Base-by-base conservation (phyloP, 179 eudicot genomes). In the Camellia oleifera region DNA sequence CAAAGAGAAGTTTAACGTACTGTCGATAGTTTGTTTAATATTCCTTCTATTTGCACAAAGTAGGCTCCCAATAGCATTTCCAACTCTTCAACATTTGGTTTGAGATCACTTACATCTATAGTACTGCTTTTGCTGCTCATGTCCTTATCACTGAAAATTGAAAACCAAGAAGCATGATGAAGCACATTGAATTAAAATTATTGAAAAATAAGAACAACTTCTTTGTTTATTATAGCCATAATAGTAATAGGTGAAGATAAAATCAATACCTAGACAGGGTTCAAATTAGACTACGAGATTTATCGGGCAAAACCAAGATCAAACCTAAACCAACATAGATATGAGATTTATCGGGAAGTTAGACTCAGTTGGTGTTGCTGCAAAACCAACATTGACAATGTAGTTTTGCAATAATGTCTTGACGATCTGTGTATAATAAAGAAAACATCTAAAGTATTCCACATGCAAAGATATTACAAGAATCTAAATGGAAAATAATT, bases 1-100 rank as follows among this genome's bases (percentile, higher is more conserved):
- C 57, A 71, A 71, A 50, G 23, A 4, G 15, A 57, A 73, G 62
- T 18, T 12, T 23, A 9, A 74, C 50, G 0, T 74, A 74, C 77
- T 14, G 65, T 74, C 15, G 63, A 74, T 74, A 74, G 65, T 74
- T 56, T 74, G 45, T 56, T 54, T 26, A 74, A 56, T 64, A 58
- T 56, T 40, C 77, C 77, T 23, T 74, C 77, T 13, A 74, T 32
- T 40, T 74, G 64, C 65, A 74, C 77, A 56, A 74, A 74, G 50
- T 74, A 74, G 5, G 77, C 48, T 74, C 50, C 77, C 77, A 74
- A 17, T 69, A 69, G 53, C 53, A 69, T 69, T 44, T 69, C 72
- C 53, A 69, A 15, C 18, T 69, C 72, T 58, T 74, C 77, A 26
- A 56, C 17, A 9, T 56, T 58, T 53, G 77, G 77, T 40, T 74